Conservation (phyloP, 2,329 filamentous ascomycete genomes). For the Penicillium glabrum region DNA sequence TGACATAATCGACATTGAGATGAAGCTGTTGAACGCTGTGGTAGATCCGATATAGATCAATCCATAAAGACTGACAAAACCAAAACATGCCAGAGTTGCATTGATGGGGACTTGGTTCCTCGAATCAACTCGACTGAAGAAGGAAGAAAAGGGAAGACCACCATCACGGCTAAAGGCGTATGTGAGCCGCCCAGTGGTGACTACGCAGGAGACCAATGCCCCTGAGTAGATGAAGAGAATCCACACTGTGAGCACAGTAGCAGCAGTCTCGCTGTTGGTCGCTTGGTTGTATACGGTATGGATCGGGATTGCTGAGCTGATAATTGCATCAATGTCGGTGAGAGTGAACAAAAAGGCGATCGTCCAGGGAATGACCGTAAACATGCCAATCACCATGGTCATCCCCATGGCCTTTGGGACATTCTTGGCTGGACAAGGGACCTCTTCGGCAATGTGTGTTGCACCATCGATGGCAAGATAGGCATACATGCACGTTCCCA, state of each 20-base stretch:
- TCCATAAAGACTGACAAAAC: slow-evolving; percentile 46
- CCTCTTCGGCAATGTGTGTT: slow-evolving; percentile 26
- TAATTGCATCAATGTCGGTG: slow-evolving; percentile 17
- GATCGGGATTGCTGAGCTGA: slow-evolving; percentile 17
- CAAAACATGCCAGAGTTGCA: slow-evolving; percentile 44
- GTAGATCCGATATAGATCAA: slow-evolving; percentile 31
- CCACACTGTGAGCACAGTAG: slow-evolving; percentile 18
- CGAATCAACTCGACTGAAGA: slow-evolving; percentile 16
- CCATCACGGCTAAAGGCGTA: slow-evolving; percentile 12
- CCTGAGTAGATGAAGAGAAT: slow-evolving; percentile 42
- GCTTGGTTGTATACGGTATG: slow-evolving; percentile 21
- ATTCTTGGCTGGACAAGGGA: slow-evolving; percentile 16
- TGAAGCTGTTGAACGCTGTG: slow-evolving; percentile 44
- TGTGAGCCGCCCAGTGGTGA: slow-evolving; percentile 8
- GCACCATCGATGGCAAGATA: slow-evolving; percentile 25
- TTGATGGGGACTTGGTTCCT: slow-evolving; percentile 35
- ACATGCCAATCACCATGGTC: slow-evolving; percentile 20
- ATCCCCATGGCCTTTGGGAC: slow-evolving; percentile 22
- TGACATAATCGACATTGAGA: slow-evolving; percentile 35
- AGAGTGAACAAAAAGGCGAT: slow-evolving; percentile 22
- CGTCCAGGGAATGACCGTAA: slow-evolving; percentile 17
- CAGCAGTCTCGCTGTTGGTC: slow-evolving; percentile 5
- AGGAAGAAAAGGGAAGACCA: slow-evolving; percentile 16
- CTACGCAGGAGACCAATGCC: slow-evolving; percentile 20
- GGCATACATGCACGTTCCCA: slow-evolving; percentile 28